Evolutionary conservation across 345 rosid species (phyloP).

Genomic region (Euphorbia lathyris): DNA sequence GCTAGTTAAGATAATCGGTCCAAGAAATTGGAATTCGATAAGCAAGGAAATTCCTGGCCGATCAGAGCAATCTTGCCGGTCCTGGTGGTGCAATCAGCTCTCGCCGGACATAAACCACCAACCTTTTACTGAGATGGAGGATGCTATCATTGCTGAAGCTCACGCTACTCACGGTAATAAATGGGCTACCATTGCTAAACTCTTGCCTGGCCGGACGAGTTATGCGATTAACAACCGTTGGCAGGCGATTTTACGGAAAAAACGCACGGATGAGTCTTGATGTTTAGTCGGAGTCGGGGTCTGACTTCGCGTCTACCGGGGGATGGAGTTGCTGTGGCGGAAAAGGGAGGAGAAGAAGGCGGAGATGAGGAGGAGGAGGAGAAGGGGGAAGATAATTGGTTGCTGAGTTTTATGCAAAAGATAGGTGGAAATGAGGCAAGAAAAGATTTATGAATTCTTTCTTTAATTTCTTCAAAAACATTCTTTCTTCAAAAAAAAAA

Average conservation of each 20-base stretch:
- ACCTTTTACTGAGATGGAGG: constrained; percentile 56
- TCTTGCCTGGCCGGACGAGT: constrained; percentile 62
- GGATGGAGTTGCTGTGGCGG: constrained; percentile 13
- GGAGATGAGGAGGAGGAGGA: constrained; percentile 3
- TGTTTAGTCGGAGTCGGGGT: constrained; percentile 21
- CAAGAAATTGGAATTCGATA: constrained; percentile 66
- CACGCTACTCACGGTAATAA: constrained; percentile 57
- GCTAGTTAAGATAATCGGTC: constrained; percentile 54
- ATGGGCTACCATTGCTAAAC: constrained; percentile 68
- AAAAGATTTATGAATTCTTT: no score
- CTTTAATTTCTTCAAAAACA: no score
- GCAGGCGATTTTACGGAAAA: constrained; percentile 55
- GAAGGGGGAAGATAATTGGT: constrained; percentile 30
- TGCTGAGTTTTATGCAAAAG: no score
- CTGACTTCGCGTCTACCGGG: constrained; percentile 47
- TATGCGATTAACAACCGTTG: constrained; percentile 67
- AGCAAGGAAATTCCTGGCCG: constrained; percentile 58
- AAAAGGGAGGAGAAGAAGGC: background rate
- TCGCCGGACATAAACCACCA: constrained; percentile 62
- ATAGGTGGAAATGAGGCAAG: no score
- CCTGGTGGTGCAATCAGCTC: constrained; percentile 76
- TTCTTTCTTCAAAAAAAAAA: no score
- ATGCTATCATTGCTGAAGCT: constrained; percentile 42
- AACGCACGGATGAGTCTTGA: constrained; percentile 19
- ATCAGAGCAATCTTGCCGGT: constrained; percentile 62